These are phyloP conservation scores for Starmerella davenportii DNA, from an alignment of 805 yeast species.

Conservation along the genomic window DNA sequence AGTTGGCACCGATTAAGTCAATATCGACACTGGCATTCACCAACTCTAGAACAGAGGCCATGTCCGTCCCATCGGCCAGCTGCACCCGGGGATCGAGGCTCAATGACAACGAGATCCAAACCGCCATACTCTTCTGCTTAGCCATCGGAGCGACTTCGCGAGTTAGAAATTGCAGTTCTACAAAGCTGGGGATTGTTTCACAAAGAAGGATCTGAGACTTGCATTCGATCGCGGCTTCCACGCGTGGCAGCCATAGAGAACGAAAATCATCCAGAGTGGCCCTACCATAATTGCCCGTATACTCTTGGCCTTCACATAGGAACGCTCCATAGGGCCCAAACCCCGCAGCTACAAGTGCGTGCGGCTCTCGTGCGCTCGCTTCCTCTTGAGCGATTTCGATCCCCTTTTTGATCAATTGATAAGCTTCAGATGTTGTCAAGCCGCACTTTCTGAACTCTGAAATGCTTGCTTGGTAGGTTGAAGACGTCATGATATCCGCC, in stretches of 20 bases:
- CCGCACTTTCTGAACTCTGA: constrained; percentile 22
- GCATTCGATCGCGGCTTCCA: constrained; percentile 24
- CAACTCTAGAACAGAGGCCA: constrained; percentile 24
- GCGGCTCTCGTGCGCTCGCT: constrained; percentile 7
- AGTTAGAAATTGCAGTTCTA: constrained; percentile 37
- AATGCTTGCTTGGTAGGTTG: constrained; percentile 44
- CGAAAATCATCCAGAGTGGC: constrained; percentile 2
- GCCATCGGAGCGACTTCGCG: constrained; percentile 24
- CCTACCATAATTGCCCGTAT: constrained; percentile 45
- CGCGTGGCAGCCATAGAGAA: constrained; percentile 35
- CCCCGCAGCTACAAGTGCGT: constrained; percentile 32
- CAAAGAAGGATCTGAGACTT: constrained; percentile 38
- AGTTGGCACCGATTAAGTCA: constrained; percentile 47
- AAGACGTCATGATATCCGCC: constrained; percentile 36
- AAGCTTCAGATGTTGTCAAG: constrained; percentile 4
- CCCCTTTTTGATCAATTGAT: constrained; percentile 7
- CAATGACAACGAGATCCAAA: constrained; percentile 33
- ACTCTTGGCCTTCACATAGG: constrained; percentile 52
- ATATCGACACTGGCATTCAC: too few species aligned
- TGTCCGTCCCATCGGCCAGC: constrained; percentile 36
- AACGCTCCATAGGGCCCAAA: constrained; percentile 67
- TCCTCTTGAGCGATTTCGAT: constrained; percentile 20
- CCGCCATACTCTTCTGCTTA: constrained; percentile 20
- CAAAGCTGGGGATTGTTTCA: constrained; percentile 53
- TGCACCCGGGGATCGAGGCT: constrained; percentile 16